phyloP scores from a whole-genome alignment of 73 alveolate species.

The Paramecium pentaurelia region DNA sequence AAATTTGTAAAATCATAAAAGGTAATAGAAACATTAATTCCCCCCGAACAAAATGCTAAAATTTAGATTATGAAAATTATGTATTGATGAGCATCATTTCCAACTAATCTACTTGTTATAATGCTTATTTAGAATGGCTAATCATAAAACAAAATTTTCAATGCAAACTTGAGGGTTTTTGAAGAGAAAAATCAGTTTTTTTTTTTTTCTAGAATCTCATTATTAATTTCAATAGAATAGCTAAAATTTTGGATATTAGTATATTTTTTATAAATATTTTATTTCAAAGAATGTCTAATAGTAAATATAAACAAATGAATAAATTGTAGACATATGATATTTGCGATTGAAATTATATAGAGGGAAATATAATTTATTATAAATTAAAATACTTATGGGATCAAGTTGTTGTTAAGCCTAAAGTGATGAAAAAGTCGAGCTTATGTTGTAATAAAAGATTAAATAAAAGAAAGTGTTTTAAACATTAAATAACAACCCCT shows the following conservation, averaged over 20 bases:
- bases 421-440: not conserved
- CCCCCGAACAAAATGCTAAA: not conserved
- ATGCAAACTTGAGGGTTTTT: not conserved
- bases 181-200: not conserved
- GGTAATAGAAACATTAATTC: not conserved
- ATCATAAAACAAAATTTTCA: not conserved
- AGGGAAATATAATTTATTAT: not conserved
- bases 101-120: not conserved
- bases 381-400: not conserved
- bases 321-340: not conserved
- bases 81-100: not conserved
- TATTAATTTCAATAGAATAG: not conserved
- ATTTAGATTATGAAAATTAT: not conserved
- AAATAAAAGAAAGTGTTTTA: not conserved
- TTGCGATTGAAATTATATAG: not conserved
- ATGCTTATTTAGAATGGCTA: not conserved
- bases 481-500: not conserved
- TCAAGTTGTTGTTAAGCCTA: not conserved
- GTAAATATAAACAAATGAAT: too few species aligned
- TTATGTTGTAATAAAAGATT: not conserved
- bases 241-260: not conserved
- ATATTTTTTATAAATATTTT: not conserved
- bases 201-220: too few species aligned
- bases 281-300: not conserved
- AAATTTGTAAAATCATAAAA: not conserved